Evolutionary conservation across 2,329 filamentous ascomycete species (phyloP).

Genomic region (Sphaerulina musiva): DNA sequence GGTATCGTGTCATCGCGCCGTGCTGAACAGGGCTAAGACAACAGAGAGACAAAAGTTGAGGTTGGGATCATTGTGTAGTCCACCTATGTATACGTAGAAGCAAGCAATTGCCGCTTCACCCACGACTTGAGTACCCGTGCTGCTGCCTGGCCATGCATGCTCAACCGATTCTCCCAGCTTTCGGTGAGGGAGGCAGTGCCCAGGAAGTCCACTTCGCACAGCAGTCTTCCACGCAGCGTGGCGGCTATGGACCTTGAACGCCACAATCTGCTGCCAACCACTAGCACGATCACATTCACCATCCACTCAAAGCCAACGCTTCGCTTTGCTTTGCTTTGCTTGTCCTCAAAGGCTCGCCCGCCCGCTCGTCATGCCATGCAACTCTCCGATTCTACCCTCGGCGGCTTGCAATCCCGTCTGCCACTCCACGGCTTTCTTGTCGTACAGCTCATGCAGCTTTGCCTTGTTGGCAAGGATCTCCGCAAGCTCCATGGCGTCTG

Average conservation of each 20-base stretch:
- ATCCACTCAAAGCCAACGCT: conserved; percentile 1
- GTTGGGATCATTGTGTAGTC: no score
- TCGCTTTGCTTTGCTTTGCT: not conserved
- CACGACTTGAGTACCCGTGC: no score
- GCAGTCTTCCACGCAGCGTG: not conserved
- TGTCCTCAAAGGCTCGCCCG: conserved; percentile 10
- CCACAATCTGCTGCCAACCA: conserved; percentile 9
- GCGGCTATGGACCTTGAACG: not conserved
- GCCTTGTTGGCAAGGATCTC: conserved; percentile 24
- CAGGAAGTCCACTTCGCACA: not conserved
- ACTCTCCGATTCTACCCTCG: conserved; percentile 22
- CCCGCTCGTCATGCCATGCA: conserved; percentile 19
- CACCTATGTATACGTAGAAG: no score
- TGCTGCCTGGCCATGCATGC: no score
- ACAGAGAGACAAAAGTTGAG: no score
- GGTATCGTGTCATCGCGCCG: no score
- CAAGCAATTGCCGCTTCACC: no score
- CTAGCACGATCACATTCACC: conserved; percentile 2
- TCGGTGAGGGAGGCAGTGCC: not conserved
- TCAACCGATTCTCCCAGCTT: no score
- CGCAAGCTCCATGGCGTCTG: conserved; percentile 35
- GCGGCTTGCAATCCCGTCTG: conserved; percentile 19
- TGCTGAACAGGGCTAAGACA: no score
- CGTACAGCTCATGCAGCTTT: conserved; percentile 17
- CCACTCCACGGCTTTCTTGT: conserved; percentile 21